These are phyloP conservation scores for Mytilinidion resinicola DNA, from an alignment of 495 filamentous ascomycete species.

Conservation along the genomic window DNA sequence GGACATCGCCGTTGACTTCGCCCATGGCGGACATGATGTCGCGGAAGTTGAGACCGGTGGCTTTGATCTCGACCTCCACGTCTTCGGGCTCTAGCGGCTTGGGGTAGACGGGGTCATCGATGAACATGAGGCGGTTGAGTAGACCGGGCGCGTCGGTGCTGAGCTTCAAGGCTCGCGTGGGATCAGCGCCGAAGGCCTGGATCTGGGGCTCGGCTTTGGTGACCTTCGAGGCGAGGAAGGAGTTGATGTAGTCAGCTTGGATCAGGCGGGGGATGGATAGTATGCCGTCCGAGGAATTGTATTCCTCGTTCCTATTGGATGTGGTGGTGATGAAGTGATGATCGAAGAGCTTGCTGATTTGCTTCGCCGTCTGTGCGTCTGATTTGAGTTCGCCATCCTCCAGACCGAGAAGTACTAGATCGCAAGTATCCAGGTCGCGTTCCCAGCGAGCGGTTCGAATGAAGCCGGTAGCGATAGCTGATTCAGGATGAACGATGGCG, in stretches of 20 bases:
- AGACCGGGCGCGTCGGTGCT: not conserved
- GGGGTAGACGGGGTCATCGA: constrained; percentile 6
- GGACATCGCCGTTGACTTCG: not conserved
- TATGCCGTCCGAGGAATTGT: not conserved
- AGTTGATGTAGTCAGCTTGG: not conserved
- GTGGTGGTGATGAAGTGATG: not conserved
- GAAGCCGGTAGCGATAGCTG: not conserved
- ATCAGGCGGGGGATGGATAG: not conserved
- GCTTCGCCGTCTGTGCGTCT: not conserved
- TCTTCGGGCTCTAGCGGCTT: not conserved
- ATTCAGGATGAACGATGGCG: not conserved
- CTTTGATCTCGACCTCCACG: constrained; percentile 15
- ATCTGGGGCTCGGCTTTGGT: not conserved
- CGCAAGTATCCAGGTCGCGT: not conserved
- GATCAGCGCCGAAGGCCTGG: not conserved
- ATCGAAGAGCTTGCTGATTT: not conserved
- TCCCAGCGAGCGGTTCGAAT: not conserved
- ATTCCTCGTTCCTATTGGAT: not conserved
- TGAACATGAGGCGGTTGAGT: constrained; percentile 2
- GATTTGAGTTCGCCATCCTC: not conserved
- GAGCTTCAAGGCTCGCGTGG: not conserved
- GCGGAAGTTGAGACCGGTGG: constrained; percentile 10
- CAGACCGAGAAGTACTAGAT: not conserved
- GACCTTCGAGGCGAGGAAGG: not conserved
- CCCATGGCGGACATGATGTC: constrained; percentile 15